Evolutionary conservation across 2,329 filamentous ascomycete genomes (phyloP), one percentile per base, ranked within the genome.

Genomic region (Talaromyces piceae): DNA sequence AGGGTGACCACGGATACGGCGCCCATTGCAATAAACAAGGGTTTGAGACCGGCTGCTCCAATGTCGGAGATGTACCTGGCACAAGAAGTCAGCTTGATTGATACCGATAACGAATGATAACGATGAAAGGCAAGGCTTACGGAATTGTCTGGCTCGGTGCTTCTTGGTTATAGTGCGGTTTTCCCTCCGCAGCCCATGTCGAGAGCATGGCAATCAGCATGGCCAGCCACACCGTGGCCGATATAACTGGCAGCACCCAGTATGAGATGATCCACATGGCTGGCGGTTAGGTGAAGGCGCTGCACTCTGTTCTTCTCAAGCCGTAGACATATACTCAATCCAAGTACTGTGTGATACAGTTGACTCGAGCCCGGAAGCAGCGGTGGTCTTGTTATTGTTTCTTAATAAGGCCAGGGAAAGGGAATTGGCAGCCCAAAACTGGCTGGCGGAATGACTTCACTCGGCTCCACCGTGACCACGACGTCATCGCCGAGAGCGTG

Each of bases 1-100:
- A 98, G 84, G 55, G 87, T 84, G 45, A 94, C 74, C 20, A 88
- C 86, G 4, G 87, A 90, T 23, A 82, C 71, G 0, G 72, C 70
- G 57, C 74, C 75, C 54, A 81, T 80, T 30, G 78, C 72, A 55
- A 85, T 81, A 67, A 85, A 85, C 30, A 84, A 70, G 1, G 82
- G 81, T 59, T 84, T 79, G 5, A 83, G 67, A 4, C 71, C 71
- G 48, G 74, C 69, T 0, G 81, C 81, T 46, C 80, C 82, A 51
- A 83, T 69, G 61, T 84, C 80, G 26, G 71, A 73, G 49, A 75
- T 75, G 54, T 67, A 73, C 27, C 70, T 73, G 49, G 9, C 43
- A 5, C 7, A 12, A 23, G 6, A 16, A 18, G 4, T 33, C 3
- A 26, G 41, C 56, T 45, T 54, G 51, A 31, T 6, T 43, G 31